These are phyloP conservation scores for Cucurbita argyrosperma DNA, from an alignment of 306 rosid species.

Conservation along the genomic window DNA sequence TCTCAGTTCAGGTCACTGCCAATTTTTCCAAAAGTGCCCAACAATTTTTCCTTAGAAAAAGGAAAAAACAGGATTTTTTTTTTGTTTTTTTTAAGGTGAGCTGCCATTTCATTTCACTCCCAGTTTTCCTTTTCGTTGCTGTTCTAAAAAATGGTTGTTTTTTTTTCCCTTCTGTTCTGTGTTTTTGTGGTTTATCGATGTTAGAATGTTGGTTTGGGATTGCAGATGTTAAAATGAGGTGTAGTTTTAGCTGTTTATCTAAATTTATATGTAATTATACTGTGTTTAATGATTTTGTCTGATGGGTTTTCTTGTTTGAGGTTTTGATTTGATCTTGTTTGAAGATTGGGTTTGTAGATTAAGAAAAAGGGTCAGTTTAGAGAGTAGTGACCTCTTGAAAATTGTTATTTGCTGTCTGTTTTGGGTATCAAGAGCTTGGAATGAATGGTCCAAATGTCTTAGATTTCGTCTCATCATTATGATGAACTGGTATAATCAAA, in stretches of 20 bases:
- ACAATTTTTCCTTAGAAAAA: neutral
- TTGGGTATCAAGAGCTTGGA: neutral
- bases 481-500: neutral
- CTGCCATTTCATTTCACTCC: neutral
- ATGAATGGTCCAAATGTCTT: neutral
- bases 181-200: neutral
- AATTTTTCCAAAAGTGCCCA: slow-evolving; percentile 2
- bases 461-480: neutral
- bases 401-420: neutral
- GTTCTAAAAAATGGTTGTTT: neutral
- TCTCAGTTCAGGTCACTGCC: neutral
- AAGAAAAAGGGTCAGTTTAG: neutral
- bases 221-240: neutral
- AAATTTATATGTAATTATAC: neutral
- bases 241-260: too few relatives aligned
- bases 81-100: neutral
- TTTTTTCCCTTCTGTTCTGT: neutral
- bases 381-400: neutral
- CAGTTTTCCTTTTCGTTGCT: neutral
- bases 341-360: neutral
- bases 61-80: neutral
- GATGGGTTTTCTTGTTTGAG: neutral
- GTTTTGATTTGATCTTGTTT: neutral
- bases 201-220: neutral
- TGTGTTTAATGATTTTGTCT: neutral